These are phyloP conservation scores for Acanthamoeba royreba DNA, from an alignment of 208 protist species.

Conservation along the genomic window DNA sequence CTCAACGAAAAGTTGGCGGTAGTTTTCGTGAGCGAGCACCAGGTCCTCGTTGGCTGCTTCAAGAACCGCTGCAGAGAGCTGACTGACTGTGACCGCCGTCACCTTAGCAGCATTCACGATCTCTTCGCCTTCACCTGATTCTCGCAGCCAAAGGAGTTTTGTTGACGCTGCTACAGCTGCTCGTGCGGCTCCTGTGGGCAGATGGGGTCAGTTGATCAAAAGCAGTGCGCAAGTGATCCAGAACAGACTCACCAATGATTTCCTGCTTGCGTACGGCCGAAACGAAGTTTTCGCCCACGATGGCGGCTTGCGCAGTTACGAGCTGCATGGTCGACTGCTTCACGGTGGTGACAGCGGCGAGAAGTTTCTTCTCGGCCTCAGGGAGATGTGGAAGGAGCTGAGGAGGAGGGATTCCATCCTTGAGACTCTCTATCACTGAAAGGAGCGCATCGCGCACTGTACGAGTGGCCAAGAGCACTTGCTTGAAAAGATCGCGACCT, in stretches of 20 bases:
- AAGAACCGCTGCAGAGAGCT: constrained; percentile 5
- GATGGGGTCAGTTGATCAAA: background rate
- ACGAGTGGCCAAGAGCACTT: background rate
- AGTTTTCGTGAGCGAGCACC: background rate
- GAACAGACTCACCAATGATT: background rate
- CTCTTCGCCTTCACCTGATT: constrained; percentile 13
- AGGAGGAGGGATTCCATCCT: background rate
- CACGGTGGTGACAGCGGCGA: background rate
- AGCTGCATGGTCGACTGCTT: constrained; percentile 46
- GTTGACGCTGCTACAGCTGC: background rate
- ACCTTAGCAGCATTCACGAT: constrained; percentile 36
- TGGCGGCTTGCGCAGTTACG: constrained; percentile 26
- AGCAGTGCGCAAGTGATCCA: background rate
- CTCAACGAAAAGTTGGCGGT: background rate
- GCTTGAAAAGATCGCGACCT: constrained; percentile 1
- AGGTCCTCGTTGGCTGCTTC: constrained; percentile 33
- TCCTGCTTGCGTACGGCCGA: constrained; percentile 10
- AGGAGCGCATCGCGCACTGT: background rate
- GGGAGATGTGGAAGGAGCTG: background rate
- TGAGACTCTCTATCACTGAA: background rate
- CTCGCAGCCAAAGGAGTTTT: background rate
- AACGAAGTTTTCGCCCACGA: constrained; percentile 30
- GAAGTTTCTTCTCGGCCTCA: constrained; percentile 6
- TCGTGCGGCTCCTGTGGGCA: background rate
- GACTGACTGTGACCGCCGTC: constrained; percentile 5